phyloP scores from a whole-genome alignment of 352 stramenopile genomes.

The Phytophthora fragariae region DNA sequence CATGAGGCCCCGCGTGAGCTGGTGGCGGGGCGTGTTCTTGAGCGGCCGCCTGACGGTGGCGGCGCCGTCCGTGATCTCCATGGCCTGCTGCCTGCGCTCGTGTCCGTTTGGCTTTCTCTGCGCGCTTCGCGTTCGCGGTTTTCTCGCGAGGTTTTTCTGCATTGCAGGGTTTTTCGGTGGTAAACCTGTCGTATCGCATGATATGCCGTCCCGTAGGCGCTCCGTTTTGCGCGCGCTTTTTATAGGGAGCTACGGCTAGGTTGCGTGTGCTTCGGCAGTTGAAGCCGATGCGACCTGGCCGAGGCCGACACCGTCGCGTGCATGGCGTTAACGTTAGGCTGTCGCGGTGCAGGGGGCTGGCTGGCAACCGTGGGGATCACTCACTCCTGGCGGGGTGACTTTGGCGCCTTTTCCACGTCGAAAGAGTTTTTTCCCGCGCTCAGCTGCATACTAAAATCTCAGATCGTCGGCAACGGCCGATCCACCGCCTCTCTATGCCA shows the following conservation, averaged over 20 bases:
- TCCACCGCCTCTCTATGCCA: constrained; percentile 29
- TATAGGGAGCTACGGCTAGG: neutral
- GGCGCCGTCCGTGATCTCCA: constrained; percentile 33
- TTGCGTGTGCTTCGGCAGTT: neutral
- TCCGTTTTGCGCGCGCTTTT: constrained; percentile 30
- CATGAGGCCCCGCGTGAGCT: constrained; percentile 95
- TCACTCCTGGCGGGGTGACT: neutral
- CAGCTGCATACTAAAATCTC: constrained; percentile 16
- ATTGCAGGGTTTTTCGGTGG: constrained; percentile 39
- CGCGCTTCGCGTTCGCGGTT: constrained; percentile 20
- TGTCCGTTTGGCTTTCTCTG: constrained; percentile 31
- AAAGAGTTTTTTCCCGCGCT: constrained; percentile 19
- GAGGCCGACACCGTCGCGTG: constrained; percentile 6
- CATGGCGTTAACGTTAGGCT: neutral
- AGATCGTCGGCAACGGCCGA: constrained; percentile 3
- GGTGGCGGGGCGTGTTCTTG: constrained; percentile 51
- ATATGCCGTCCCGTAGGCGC: constrained; percentile 4
- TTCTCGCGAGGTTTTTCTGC: constrained; percentile 40
- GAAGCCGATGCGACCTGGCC: constrained; percentile 1
- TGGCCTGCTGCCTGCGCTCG: constrained; percentile 18
- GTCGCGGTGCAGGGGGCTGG: neutral
- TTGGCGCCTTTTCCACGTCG: constrained; percentile 27
- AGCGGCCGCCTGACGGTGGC: constrained; percentile 35
- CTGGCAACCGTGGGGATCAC: neutral
- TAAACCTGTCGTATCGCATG: constrained; percentile 19